phyloP scores from a whole-genome alignment of 495 filamentous ascomycete species.

The Collariella sp. region DNA sequence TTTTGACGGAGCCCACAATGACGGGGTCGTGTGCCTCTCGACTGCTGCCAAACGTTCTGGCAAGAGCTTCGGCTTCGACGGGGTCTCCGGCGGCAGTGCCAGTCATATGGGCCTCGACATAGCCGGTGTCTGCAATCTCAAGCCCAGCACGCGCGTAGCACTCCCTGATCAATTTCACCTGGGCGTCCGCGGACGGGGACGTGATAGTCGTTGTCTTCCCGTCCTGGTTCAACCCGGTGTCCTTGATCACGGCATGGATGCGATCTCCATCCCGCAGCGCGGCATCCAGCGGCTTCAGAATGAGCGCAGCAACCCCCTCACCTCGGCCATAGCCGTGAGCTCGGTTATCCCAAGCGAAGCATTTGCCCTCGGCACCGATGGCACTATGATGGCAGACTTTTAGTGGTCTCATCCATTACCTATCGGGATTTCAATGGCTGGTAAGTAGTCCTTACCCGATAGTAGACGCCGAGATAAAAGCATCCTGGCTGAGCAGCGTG shows the following conservation, averaged over 20 bases:
- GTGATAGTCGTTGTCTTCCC: slow-evolving; percentile 42
- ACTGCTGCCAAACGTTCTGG: slow-evolving; percentile 27
- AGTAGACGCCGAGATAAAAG: slow-evolving; percentile 2
- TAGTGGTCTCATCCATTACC: no score
- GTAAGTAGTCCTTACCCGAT: neutral
- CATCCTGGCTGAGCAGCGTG: slow-evolving; percentile 22
- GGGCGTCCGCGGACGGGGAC: slow-evolving; percentile 38
- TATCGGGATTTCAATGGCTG: no score
- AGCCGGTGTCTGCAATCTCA: slow-evolving; percentile 23
- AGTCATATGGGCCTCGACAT: slow-evolving; percentile 41
- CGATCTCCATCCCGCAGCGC: slow-evolving; percentile 43
- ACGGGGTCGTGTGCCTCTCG: slow-evolving; percentile 25
- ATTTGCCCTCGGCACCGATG: slow-evolving; percentile 19
- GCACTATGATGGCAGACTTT: slow-evolving; percentile 19
- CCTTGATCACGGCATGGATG: slow-evolving; percentile 45
- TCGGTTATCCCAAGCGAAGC: slow-evolving; percentile 23
- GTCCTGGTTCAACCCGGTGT: slow-evolving; percentile 34
- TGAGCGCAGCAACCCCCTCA: slow-evolving; percentile 27
- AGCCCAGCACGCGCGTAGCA: slow-evolving; percentile 32
- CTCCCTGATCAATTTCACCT: slow-evolving; percentile 24
- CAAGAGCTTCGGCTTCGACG: slow-evolving; percentile 29
- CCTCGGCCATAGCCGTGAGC: slow-evolving; percentile 32
- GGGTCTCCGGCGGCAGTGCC: slow-evolving; percentile 45
- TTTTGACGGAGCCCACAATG: slow-evolving; percentile 43
- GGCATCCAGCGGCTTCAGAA: slow-evolving; percentile 43